These are phyloP conservation scores for Citrus cavaleriei DNA, from an alignment of 345 rosid genomes.

Conservation along the genomic window DNA sequence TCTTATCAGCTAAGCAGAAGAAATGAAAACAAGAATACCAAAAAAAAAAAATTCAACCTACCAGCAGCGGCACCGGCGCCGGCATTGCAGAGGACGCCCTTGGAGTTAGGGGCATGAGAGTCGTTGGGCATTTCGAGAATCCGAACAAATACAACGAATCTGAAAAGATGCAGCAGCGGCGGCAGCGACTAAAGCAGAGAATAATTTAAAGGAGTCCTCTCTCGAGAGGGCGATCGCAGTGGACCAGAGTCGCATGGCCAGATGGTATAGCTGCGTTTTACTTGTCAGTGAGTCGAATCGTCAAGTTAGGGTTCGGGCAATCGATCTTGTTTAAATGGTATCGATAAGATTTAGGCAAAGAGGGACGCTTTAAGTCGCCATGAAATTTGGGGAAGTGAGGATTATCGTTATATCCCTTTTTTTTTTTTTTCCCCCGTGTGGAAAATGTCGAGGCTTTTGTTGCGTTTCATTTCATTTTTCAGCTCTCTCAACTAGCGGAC, in stretches of 20 bases:
- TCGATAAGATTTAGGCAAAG: conserved; percentile 27
- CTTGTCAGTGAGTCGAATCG: conserved; percentile 12
- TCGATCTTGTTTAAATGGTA: neutral
- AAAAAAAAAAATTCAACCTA: conserved; percentile 8
- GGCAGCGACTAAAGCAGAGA: neutral
- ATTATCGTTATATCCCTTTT: neutral
- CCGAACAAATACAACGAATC: conserved; percentile 5
- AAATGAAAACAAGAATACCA: neutral
- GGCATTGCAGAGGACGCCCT: conserved; percentile 72
- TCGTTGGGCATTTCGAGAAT: conserved; percentile 46
- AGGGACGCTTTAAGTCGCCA: neutral
- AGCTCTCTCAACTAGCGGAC: neutral
- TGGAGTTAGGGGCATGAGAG: conserved; percentile 52
- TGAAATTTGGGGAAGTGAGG: neutral
- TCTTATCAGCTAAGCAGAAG: neutral
- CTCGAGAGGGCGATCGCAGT: conserved; percentile 56
- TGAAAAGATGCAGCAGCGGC: conserved; percentile 12
- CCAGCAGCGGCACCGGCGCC: conserved; percentile 95
- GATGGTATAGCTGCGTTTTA: conserved; percentile 14
- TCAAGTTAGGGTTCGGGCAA: conserved; percentile 3
- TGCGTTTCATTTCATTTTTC: neutral
- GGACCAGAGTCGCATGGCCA: conserved; percentile 85
- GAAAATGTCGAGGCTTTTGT: neutral
- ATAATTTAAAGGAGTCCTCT: conserved; percentile 49
- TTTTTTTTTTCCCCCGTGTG: neutral